Conservation (phyloP, 1,284 basidiomycete genomes). For the Fomitopsis betulina region DNA sequence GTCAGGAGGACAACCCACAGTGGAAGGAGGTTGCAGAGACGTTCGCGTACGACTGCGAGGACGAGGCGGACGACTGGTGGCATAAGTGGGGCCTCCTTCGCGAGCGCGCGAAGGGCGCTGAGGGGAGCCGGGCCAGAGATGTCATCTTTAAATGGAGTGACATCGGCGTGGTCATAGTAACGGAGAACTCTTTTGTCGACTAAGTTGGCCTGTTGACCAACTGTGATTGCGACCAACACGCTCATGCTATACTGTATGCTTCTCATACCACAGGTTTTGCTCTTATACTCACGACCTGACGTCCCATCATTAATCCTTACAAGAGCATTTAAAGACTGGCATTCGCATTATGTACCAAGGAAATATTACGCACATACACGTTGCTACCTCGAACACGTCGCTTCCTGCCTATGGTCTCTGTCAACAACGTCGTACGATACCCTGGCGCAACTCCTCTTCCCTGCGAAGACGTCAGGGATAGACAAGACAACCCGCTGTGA, state of each 20-base stretch:
- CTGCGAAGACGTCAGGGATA: slow-evolving; percentile 14
- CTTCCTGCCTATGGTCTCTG: not conserved
- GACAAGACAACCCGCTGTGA: not conserved
- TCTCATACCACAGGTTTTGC: no score
- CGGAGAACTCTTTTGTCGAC: not conserved
- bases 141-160: not conserved
- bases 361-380: not conserved
- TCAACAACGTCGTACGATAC: slow-evolving; percentile 60
- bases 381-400: not conserved
- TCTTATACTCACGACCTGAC: no score
- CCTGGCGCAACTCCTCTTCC: slow-evolving; percentile 34
- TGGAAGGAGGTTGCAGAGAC: slow-evolving; percentile 25
- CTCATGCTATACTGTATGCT: no score
- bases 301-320: no score
- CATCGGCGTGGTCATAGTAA: not conserved
- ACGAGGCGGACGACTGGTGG: slow-evolving; percentile 36
- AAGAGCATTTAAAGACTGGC: no score
- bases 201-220: no score
- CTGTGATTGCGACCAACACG: no score
- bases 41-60: slow-evolving; percentile 34
- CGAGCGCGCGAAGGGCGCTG: slow-evolving; percentile 21
- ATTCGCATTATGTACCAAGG: no score
- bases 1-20: slow-evolving; percentile 20
- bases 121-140: not conserved
- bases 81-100: slow-evolving; percentile 32